These are phyloP conservation scores for Phytophthora pisi DNA, from an alignment of 352 stramenopile species.

Conservation along the genomic window DNA sequence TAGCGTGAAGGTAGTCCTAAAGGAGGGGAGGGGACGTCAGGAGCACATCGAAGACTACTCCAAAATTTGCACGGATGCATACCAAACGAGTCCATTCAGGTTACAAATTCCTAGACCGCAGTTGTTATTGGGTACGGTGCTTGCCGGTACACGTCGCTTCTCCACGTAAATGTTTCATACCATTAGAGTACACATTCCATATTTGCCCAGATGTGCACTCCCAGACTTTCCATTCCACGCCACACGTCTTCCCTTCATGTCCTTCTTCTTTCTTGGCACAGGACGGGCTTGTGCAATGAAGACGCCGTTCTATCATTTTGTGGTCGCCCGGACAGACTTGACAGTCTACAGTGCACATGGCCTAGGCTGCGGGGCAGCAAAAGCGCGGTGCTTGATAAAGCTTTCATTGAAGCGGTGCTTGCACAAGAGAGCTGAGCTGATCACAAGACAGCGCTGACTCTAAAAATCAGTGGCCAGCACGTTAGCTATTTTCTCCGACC, in stretches of 20 bases:
- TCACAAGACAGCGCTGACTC: too few relatives aligned
- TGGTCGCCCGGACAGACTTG: background rate
- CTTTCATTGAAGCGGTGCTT: too few relatives aligned
- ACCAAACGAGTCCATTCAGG: background rate
- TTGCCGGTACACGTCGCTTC: background rate
- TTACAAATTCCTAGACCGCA: background rate
- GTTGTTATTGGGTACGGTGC: background rate
- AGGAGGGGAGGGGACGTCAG: background rate
- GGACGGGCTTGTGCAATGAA: background rate
- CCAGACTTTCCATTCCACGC: background rate
- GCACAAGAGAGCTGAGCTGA: too few relatives aligned
- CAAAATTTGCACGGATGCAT: background rate
- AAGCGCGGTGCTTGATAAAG: constrained; percentile 5
- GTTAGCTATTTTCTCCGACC: too few relatives aligned
- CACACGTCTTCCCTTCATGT: background rate
- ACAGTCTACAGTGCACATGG: background rate
- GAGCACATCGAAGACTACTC: background rate
- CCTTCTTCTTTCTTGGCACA: background rate
- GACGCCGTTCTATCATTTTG: background rate
- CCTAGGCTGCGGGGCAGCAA: constrained; percentile 6
- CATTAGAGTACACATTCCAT: background rate
- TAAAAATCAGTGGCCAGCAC: too few relatives aligned
- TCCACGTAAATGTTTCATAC: background rate
- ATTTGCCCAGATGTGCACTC: background rate
- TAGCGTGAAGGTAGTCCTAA: background rate